These are phyloP conservation scores for Lactarius indigo DNA, from an alignment of 768 basidiomycete genomes.

Conservation along the genomic window DNA sequence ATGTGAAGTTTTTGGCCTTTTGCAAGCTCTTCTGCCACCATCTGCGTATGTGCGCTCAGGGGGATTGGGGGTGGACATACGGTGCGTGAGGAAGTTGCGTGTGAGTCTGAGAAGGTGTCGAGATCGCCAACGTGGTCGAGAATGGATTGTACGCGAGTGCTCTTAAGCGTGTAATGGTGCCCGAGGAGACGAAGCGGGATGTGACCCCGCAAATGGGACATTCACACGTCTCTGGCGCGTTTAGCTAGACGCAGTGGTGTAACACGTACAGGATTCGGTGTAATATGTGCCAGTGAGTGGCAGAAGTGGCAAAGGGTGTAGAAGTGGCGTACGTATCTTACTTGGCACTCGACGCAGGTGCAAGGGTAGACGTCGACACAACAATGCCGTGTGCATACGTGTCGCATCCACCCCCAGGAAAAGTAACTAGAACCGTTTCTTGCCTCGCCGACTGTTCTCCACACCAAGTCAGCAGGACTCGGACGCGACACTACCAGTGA, in stretches of 20 bases:
- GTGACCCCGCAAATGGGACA: constrained; percentile 69
- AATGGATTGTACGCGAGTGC: constrained; percentile 65
- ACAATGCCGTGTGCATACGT: neutral
- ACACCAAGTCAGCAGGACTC: constrained; percentile 4
- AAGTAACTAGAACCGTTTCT: neutral
- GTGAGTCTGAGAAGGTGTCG: constrained; percentile 48
- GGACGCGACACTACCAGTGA: neutral
- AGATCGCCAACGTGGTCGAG: constrained; percentile 59
- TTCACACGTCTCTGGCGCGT: constrained; percentile 66
- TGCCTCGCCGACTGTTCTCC: constrained; percentile 12
- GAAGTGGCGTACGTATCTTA: constrained; percentile 15
- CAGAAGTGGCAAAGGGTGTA: too few species aligned
- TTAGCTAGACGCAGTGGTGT: too few species aligned
- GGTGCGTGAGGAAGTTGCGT: constrained; percentile 43
- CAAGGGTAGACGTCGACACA: constrained; percentile 9
- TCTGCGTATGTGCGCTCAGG: neutral
- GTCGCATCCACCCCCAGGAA: neutral
- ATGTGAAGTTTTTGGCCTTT: neutral
- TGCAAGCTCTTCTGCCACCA: too few species aligned
- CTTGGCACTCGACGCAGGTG: neutral
- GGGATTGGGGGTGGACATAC: constrained; percentile 36
- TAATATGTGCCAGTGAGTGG: neutral
- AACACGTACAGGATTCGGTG: neutral
- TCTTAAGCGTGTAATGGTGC: constrained; percentile 61
- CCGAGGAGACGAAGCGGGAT: constrained; percentile 72